Percentiles rank a stretch among this genome's conserved stretches.
Evolutionary conservation across 2,329 filamentous ascomycete genomes (phyloP).

Genomic region (Leptographium procerum): DNA sequence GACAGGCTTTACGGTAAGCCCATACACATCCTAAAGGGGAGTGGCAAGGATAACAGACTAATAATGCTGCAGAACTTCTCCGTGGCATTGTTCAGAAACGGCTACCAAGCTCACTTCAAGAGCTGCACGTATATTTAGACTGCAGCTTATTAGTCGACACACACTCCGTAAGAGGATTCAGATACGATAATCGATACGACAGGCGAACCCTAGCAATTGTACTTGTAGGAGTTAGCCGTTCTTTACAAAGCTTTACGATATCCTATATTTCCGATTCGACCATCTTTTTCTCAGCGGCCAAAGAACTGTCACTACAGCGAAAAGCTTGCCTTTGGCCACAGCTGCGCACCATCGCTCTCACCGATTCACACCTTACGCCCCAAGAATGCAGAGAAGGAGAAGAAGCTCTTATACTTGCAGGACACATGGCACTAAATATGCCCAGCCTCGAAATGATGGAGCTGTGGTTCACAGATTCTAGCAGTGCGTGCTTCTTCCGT

Average conservation of each 20-base stretch:
- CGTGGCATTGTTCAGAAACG: not conserved
- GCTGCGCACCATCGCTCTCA: not conserved
- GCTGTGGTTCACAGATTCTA: not conserved
- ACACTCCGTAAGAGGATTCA: not conserved
- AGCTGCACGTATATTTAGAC: not conserved
- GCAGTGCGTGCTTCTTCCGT: not conserved
- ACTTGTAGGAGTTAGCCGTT: not conserved
- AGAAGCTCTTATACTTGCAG: not conserved
- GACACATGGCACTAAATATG: not conserved
- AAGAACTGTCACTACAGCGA: not conserved
- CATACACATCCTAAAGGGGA: not conserved
- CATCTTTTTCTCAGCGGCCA: not conserved
- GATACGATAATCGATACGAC: not conserved
- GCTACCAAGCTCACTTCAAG: not conserved
- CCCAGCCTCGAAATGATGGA: not conserved
- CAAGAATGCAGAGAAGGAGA: not conserved
- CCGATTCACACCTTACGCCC: not conserved
- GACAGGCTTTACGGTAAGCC: not conserved
- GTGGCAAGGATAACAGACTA: not conserved
- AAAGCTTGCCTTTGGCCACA: not conserved
- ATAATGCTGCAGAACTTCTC: not conserved
- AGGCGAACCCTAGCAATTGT: not conserved
- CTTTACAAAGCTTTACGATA: not conserved
- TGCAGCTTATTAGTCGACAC: not conserved
- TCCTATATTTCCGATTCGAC: not conserved